Evolutionary conservation across 345 rosid genomes (phyloP).

Genomic region (Linum lewisii): DNA sequence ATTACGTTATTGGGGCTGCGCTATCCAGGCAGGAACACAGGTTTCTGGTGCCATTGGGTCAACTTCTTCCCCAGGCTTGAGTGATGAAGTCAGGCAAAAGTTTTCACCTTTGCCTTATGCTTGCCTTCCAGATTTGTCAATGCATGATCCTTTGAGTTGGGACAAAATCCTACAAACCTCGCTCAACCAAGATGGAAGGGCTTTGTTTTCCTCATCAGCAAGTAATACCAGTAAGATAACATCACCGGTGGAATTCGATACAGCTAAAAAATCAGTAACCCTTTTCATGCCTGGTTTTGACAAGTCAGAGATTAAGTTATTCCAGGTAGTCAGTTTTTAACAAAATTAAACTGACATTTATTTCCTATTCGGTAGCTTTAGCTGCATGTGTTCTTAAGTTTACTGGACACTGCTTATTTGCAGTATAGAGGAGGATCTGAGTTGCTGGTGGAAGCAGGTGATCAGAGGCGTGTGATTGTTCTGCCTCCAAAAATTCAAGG

Average conservation of each 20-base stretch:
- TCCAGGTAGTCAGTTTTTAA: slow-evolving; percentile 52
- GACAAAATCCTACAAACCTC: slow-evolving; percentile 33
- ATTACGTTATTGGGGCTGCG: slow-evolving; percentile 70
- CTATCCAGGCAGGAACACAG: slow-evolving; percentile 68
- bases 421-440: slow-evolving; percentile 91
- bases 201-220: slow-evolving; percentile 35
- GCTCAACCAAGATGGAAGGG: slow-evolving; percentile 31
- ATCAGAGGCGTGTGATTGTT: slow-evolving; percentile 64
- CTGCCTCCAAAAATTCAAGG: slow-evolving; percentile 73
- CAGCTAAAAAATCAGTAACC: slow-evolving; percentile 41
- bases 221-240: slow-evolving; percentile 18
- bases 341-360: no score
- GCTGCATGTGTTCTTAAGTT: slow-evolving; percentile 1
- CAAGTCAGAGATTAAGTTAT: slow-evolving; percentile 85
- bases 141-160: slow-evolving; percentile 41
- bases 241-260: slow-evolving; percentile 50
- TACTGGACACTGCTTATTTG: slow-evolving; percentile 15
- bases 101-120: slow-evolving; percentile 61
- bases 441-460: slow-evolving; percentile 83
- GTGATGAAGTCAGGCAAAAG: slow-evolving; percentile 24
- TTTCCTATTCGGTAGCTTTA: slow-evolving; percentile 2
- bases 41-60: slow-evolving; percentile 56
- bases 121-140: slow-evolving; percentile 37
- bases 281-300: slow-evolving; percentile 90
- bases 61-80: slow-evolving; percentile 22